A percentile compares a stretch with the other conserved stretches of the same genome.
phyloP scores from a whole-genome alignment of 345 rosid species.

The Microcos paniculata region DNA sequence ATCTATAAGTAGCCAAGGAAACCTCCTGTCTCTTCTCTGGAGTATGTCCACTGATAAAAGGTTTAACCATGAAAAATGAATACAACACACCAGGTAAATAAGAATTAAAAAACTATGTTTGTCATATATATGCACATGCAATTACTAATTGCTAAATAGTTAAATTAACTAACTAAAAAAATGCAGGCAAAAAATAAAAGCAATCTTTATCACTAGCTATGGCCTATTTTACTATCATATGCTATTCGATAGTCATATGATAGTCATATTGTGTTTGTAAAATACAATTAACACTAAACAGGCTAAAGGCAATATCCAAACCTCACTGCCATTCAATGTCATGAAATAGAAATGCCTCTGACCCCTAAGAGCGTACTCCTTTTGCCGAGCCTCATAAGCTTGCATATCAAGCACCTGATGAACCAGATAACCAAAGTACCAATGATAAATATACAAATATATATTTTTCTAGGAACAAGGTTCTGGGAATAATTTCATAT shows the following conservation, averaged over 20 bases:
- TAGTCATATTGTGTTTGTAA: neutral
- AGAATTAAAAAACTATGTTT: slow-evolving; percentile 1
- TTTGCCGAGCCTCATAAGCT: slow-evolving; percentile 76
- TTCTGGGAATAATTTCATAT: neutral
- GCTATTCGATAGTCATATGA: neutral
- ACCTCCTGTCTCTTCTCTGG: neutral
- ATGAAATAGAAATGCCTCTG: slow-evolving; percentile 99
- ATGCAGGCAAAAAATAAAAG: neutral
- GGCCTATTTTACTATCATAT: neutral
- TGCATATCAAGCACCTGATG: slow-evolving; percentile 95
- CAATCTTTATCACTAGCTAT: neutral
- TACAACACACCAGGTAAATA: neutral
- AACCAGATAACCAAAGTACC: slow-evolving; percentile 6
- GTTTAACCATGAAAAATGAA: neutral
- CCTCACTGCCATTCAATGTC: slow-evolving; percentile 98
- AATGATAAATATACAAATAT: neutral
- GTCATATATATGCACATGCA: neutral
- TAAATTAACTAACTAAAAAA: neutral
- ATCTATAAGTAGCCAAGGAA: neutral
- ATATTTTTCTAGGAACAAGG: too few relatives aligned
- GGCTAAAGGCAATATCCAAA: slow-evolving; percentile 28
- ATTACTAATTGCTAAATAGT: neutral
- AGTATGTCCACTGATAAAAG: neutral
- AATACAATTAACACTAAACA: neutral
- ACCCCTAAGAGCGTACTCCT: slow-evolving; percentile 83